Base-by-base conservation (phyloP, 306 rosid genomes). In the Castanospermum australe region DNA sequence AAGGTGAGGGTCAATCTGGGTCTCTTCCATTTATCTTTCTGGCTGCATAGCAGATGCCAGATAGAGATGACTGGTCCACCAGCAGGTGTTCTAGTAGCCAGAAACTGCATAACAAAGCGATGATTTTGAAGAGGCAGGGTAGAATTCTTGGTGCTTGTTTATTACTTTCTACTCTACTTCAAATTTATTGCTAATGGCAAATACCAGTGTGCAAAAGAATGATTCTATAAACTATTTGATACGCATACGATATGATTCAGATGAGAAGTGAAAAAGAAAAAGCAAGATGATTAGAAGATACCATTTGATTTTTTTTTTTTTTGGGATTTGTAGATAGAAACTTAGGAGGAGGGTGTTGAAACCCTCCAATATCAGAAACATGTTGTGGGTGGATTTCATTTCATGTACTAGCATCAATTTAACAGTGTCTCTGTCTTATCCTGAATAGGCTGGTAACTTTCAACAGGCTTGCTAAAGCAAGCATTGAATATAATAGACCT, bases 41-140 rank as follows among this genome's bases (percentile, higher is more conserved):
- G 88, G 93, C 70, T 96, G 65, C 92, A 91, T 81, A 89, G 90
- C 70, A 54, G 79, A 35, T 96, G 99, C 81, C 97, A 86, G 41
- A 80, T 96, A 5, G 91, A 86, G 87, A 93, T 96, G 93, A 93
- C 98, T 32, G 84, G 92, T 76, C 99, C 98, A 0, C 99, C 99
- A 3, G 70, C 88, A 0, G 98, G 98, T 44, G 75, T 84, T 86
- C 81, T 93, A 30, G 88, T 96, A 65, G 86, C 93, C 15, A 83
- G 88, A 84, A 89, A 78, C 51, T 96, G 98, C 91, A 75, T 13
- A 56, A 91, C 97, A 63, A 84, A 75, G 65, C 32, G 90, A 81
- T 86, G n/a, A n/a, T n/a, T n/a, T n/a, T n/a, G 93, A 95, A 69
- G 62, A 81, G 39, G 14, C 38, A 22, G 0, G 73, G 56, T 47